phyloP scores from a whole-genome alignment of 768 basidiomycete genomes.

The Pilatotrama ljubarskyi region DNA sequence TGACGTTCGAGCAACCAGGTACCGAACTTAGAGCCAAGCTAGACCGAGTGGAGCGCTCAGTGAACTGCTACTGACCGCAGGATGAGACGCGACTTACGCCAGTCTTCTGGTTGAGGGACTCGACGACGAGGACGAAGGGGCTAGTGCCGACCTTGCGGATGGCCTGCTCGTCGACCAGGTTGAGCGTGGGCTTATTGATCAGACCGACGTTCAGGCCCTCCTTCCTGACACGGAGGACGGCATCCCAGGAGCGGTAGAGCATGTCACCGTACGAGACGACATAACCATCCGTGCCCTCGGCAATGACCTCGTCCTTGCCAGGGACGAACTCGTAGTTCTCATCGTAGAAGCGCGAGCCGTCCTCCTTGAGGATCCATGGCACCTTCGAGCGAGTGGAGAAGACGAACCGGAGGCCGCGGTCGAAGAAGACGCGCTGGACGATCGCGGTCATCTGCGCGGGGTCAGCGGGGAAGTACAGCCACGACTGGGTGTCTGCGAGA shows the following conservation, averaged over 20 bases:
- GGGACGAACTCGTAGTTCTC: slow-evolving; percentile 77
- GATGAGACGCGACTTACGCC: slow-evolving; percentile 44
- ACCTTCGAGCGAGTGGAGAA: slow-evolving; percentile 91
- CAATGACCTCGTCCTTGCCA: slow-evolving; percentile 81
- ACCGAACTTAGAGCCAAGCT: slow-evolving; percentile 81
- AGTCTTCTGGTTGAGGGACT: slow-evolving; percentile 87
- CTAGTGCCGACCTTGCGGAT: slow-evolving; percentile 71
- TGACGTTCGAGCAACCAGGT: slow-evolving; percentile 84
- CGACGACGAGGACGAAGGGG: slow-evolving; percentile 81
- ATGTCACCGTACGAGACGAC: slow-evolving; percentile 87
- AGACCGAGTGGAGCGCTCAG: not conserved
- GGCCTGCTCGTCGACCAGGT: slow-evolving; percentile 81
- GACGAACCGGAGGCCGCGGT: slow-evolving; percentile 79
- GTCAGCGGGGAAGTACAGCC: slow-evolving; percentile 89
- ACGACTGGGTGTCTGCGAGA: slow-evolving; percentile 74
- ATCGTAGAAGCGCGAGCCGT: slow-evolving; percentile 68
- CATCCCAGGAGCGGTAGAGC: slow-evolving; percentile 82
- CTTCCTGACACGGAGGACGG: slow-evolving; percentile 71
- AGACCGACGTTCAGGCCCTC: slow-evolving; percentile 78
- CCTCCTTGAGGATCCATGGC: slow-evolving; percentile 79
- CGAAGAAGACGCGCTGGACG: slow-evolving; percentile 78
- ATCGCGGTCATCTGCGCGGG: slow-evolving; percentile 77
- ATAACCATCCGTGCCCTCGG: slow-evolving; percentile 77
- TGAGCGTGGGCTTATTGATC: slow-evolving; percentile 84
- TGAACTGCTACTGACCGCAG: not conserved